Evolutionary conservation across 1,284 basidiomycete species (phyloP), one percentile per base, ranked within the genome.

Genomic region (Pholiota adiposa): DNA sequence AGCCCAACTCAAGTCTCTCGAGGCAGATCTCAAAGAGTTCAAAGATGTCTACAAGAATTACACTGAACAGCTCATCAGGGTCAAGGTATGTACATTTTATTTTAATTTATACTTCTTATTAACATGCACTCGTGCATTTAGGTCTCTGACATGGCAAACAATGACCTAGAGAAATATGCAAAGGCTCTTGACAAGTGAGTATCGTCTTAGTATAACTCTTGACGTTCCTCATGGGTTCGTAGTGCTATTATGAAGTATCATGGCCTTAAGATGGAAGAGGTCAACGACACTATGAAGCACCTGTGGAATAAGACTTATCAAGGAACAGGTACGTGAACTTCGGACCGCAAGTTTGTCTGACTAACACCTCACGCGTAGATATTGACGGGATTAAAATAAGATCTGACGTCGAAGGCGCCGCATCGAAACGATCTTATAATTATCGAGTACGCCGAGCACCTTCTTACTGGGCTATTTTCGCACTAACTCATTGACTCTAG

Each of bases 241-340:
- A 96, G 94, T 67, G 97, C 96, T 46, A 98, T 99, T 75, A 96
- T 99, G 92, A 93, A 93, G 73, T 99, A 97, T 71, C 97, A 99
- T 71, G 81, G 90, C n/a, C 84, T 98, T 70, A 99, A 99, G 78
- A 98, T 99, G 97, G 94, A 96, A 74, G 97, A 99, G 81, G 96
- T 99, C 70, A 99, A 99, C 70, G 94, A 97, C 69, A 96, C 89
- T 21, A 97, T 97, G 87, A 89, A 91, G 59, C 93, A 95, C 71
- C 76, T 99, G 1, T 99, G 97, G 97, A 96, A 94, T 72, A 97
- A 96, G 80, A 99, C 97, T 1, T 99, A 99, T 75, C 97, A 99
- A 73, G 97, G 97, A 64, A 98, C 95, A 64, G 95, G 94, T 95
- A 62, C 58, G 83, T 59, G 29, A 50, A 50, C 67, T 23, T 59